A percentile compares a stretch with the other conserved stretches of the same genome.
Conservation (phyloP, 1,139 yeast genomes). For the Blastobotrys elegans region DNA sequence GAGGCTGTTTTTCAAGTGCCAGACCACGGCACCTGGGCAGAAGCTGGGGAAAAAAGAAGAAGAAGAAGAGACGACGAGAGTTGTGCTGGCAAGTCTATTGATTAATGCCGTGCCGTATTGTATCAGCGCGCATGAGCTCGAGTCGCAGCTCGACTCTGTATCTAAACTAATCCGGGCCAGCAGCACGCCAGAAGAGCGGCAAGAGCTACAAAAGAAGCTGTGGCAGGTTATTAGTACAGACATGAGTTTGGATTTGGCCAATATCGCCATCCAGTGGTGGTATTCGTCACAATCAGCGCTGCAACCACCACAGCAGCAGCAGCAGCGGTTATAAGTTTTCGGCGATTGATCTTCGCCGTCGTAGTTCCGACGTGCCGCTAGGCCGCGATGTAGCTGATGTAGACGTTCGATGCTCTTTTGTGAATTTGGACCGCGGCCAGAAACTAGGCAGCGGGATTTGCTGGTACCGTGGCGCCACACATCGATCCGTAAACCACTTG, state of each 20-base stretch:
- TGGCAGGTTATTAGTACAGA: constrained; percentile 44
- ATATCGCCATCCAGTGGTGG: constrained; percentile 67
- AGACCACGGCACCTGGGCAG: constrained; percentile 26
- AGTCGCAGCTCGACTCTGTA: constrained; percentile 40
- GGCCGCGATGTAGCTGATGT: background rate
- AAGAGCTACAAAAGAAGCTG: constrained; percentile 34
- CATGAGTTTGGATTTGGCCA: constrained; percentile 56
- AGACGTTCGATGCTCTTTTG: constrained; percentile 30
- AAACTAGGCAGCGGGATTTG: constrained; percentile 76
- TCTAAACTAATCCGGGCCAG: constrained; percentile 13
- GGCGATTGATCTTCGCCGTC: constrained; percentile 4
- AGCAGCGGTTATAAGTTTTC: background rate
- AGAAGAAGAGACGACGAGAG: constrained; percentile 41
- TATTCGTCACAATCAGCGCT: too few relatives aligned
- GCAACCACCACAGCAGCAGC: too few relatives aligned
- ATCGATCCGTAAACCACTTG: constrained; percentile 86
- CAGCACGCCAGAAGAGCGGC: constrained; percentile 30
- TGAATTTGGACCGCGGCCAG: constrained; percentile 84
- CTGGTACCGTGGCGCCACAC: constrained; percentile 91
- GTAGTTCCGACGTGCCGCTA: constrained; percentile 1
- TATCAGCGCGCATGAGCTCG: constrained; percentile 40
- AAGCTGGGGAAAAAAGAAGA: constrained; percentile 27
- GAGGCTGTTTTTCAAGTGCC: constrained; percentile 37
- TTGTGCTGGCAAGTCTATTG: constrained; percentile 47
- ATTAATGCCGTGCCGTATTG: constrained; percentile 53